Evolutionary conservation across 345 rosid species (phyloP).

Genomic region (Luvunga scandens): DNA sequence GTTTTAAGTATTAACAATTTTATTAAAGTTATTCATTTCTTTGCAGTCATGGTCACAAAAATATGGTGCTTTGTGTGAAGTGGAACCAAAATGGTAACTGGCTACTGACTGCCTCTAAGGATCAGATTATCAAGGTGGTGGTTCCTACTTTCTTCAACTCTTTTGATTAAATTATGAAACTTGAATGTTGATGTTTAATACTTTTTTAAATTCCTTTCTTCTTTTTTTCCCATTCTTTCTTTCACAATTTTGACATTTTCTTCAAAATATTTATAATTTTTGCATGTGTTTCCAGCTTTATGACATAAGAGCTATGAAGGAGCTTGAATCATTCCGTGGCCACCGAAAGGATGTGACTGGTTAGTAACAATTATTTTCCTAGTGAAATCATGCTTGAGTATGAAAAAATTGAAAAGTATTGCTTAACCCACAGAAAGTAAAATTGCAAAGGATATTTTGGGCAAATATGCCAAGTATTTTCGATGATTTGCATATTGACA

Average conservation of each 20-base stretch:
- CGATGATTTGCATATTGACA: background rate
- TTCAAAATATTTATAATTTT: constrained; percentile 1
- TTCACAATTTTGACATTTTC: background rate
- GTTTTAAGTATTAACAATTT: constrained; percentile 1
- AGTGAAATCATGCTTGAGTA: background rate
- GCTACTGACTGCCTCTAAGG: constrained; percentile 93
- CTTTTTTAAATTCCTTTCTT: background rate
- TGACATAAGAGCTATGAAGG: constrained; percentile 98
- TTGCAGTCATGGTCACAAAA: constrained; percentile 98
- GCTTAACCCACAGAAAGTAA: background rate
- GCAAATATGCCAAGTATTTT: background rate
- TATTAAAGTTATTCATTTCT: constrained; percentile 24
- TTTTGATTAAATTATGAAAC: background rate
- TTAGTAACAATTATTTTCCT: constrained; percentile 40
- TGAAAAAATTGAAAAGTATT: background rate
- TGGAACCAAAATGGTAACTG: constrained; percentile 99
- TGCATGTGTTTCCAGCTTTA: constrained; percentile 58
- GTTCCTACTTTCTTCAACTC: constrained; percentile 4
- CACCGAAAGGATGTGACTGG: constrained; percentile 92
- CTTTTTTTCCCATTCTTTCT: background rate
- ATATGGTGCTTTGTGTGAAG: constrained; percentile 90
- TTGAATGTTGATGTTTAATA: background rate
- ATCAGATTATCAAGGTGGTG: constrained; percentile 89
- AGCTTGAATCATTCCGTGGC: constrained; percentile 97
- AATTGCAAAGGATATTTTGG: background rate